These are phyloP conservation scores for Ehretia macrophylla DNA, from an alignment of 257 asterid species.

Conservation along the genomic window DNA sequence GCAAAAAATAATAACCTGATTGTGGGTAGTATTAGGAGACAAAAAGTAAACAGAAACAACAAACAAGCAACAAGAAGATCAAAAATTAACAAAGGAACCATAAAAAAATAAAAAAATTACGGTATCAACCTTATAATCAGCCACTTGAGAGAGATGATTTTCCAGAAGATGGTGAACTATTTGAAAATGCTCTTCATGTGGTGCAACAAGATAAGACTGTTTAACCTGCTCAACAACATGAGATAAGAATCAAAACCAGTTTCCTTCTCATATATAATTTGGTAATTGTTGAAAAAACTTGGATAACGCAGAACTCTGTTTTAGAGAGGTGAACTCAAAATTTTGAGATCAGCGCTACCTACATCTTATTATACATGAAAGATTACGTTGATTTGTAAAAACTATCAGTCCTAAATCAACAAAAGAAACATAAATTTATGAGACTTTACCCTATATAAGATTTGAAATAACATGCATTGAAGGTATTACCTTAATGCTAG, in stretches of 20 bases:
- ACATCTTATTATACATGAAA: no score
- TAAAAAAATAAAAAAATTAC: constrained; percentile 11
- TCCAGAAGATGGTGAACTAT: constrained; percentile 62
- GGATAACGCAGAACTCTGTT: neutral
- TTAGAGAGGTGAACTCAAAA: no score
- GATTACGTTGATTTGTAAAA: no score
- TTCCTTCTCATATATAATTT: neutral
- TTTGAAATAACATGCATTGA: neutral
- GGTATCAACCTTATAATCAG: constrained; percentile 64
- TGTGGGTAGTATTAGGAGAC: constrained; percentile 8
- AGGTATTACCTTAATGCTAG: constrained; percentile 54
- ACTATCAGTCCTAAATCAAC: no score
- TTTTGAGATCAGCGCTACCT: no score
- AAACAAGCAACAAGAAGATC: constrained; percentile 1
- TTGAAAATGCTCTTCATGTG: constrained; percentile 71
- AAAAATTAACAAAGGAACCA: neutral
- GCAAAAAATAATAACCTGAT: constrained; percentile 83
- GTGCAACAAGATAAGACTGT: constrained; percentile 69
- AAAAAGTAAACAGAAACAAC: constrained; percentile 4
- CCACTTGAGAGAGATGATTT: constrained; percentile 59
- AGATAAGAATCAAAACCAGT: constrained; percentile 6
- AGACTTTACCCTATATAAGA: no score
- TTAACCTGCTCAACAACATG: constrained; percentile 54
- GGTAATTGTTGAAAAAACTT: neutral
- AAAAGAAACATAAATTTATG: no score